Evolutionary conservation across 805 yeast species (phyloP), one percentile per base, ranked within the genome.

Genomic region (Pichia cabralensis): DNA sequence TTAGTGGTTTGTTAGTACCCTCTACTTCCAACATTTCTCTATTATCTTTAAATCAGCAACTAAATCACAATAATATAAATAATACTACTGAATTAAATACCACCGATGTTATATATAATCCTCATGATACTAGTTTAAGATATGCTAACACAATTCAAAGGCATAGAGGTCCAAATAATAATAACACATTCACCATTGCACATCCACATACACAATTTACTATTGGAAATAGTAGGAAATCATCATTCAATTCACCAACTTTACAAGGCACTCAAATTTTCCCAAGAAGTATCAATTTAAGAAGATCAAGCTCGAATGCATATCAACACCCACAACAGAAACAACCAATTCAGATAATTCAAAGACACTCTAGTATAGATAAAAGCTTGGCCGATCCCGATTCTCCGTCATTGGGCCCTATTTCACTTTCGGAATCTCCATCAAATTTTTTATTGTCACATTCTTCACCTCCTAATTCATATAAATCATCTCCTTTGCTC

Each of bases 381-480:
- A 25, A n/a, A n/a, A n/a, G n/a, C n/a, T n/a, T n/a, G n/a, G n/a
- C n/a, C 7, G 15, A 13, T 24, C 76, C 78, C 0, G 75, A 67
- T 34, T 69, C 76, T 1, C 78, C 78, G 1, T 59, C 60, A 34
- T 53, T 73, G 34, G 65, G 58, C 28, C 76, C 79, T 3, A 62
- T 67, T 1, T 69, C 75, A 5, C 31, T 71, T 12, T 67, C 69
- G 3, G 74, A 72, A 6, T 69, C 76, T 1, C 79, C 79, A 1
- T 69, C 76, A 5, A 51, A 70, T 31, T 70, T 72, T 41, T 66
- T 71, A 64, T 52, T 73, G 29, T 59, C 65, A n/a, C 62, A 69
- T 15, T 67, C 66, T 34, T 69, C 77, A 1, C 77, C 77, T 2
- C 76, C 77, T 13, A 44, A 43, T 10, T 56, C 62, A 2, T 35